phyloP scores from a whole-genome alignment of 148 eudicot species.

The Vaccinium vitisidaea region DNA sequence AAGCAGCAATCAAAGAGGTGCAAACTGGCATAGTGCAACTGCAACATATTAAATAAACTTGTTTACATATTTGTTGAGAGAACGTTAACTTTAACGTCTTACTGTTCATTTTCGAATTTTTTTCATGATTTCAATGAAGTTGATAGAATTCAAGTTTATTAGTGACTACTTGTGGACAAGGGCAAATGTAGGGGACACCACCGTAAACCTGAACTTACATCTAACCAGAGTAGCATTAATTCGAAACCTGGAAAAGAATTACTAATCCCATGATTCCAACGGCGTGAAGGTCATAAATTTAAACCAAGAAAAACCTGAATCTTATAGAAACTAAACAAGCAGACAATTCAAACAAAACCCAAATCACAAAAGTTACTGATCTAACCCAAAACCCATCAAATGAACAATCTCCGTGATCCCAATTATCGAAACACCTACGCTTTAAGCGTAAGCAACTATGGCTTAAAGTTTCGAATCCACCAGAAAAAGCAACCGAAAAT shows the following conservation, averaged over 20 bases:
- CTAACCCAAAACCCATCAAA: background rate
- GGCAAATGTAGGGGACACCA: background rate
- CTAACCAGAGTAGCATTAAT: background rate
- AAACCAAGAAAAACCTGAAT: background rate
- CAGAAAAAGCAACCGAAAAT: background rate
- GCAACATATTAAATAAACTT: background rate
- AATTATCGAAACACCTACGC: background rate
- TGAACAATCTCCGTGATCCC: slow-evolving; percentile 6
- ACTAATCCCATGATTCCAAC: background rate
- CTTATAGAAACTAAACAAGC: background rate
- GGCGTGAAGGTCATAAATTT: background rate
- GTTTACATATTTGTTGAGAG: background rate
- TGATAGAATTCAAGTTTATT: background rate
- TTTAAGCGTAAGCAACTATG: background rate
- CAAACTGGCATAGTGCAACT: too few species aligned
- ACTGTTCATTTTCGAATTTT: background rate
- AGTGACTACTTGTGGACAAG: background rate
- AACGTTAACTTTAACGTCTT: background rate
- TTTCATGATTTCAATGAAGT: background rate
- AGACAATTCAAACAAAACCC: slow-evolving; percentile 9
- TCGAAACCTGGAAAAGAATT: background rate
- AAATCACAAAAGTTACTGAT: slow-evolving; percentile 9
- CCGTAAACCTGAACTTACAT: background rate
- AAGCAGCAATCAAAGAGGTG: background rate
- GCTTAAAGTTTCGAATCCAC: background rate